Base-by-base conservation (phyloP, 352 stramenopile genomes). In the Phytophthora sojae region DNA sequence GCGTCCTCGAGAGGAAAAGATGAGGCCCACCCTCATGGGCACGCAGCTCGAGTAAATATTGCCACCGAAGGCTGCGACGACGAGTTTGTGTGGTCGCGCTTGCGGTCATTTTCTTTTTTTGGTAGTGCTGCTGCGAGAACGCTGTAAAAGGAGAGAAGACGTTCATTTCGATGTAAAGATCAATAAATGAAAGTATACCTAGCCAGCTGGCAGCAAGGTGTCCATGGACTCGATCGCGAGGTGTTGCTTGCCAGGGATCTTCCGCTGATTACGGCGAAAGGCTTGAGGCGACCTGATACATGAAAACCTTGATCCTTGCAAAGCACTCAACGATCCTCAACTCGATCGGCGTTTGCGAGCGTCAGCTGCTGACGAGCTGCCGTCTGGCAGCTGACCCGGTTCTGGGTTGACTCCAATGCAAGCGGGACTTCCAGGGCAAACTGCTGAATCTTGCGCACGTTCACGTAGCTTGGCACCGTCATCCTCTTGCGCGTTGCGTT, bases 111-210 rank as follows among this genome's bases (percentile, higher is more conserved):
- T 68, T 39, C 32, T 21, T 57, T 72, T 73, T 75, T 71, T 71
- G 60, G 67, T 70, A 67, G 39, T 79, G 62, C 53, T 69, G 57
- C 71, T 77, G 55, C 71, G 42, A 74, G 66, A 69, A 67, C 51
- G 61, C 67, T 76, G 67, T 76, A 70, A 73, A 67, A 67, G 51
- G 67, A 68, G 59, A 76, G 50, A 60, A 64, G 35, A 64, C 57
- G 67, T 79, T 76, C 68, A 79, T 79, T 79, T 79, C 64, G 64
- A 76, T 79, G 72, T 79, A 74, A 76, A 76, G 59, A 45, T 79
- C 68, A 76, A 76, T 74, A 76, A 79, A 76, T 79, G 72, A 71
- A 73, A 76, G 67, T 79, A 75, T 66, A 79, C 53, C 58, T 61
- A 78, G 61, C 71, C 47, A 75, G 29, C 11, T 19, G 12, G 45